These are phyloP conservation scores for Aurinia saxatilis DNA, from an alignment of 345 rosid species.

Conservation along the genomic window DNA sequence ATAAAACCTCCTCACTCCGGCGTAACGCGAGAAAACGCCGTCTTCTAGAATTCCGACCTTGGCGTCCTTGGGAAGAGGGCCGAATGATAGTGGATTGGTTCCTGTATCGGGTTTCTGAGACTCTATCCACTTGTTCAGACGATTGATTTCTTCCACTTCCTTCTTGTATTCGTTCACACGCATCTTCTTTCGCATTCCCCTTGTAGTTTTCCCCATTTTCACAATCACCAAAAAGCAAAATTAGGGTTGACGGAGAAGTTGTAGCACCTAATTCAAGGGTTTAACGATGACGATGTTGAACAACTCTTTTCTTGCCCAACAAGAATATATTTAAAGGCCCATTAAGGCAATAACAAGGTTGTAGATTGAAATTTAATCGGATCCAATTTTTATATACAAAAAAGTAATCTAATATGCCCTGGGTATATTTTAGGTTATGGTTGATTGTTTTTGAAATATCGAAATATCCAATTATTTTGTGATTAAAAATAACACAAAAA, in stretches of 20 bases:
- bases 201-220: constrained; percentile 40
- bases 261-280: constrained; percentile 4
- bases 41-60: constrained; percentile 55
- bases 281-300: constrained; percentile 4
- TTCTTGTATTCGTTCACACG: constrained; percentile 38
- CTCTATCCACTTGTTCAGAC: constrained; percentile 67
- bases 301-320: too few relatives aligned
- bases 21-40: constrained; percentile 49
- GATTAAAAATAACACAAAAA: too few relatives aligned
- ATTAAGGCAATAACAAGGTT: neutral
- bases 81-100: constrained; percentile 60
- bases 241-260: neutral
- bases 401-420: too few relatives aligned
- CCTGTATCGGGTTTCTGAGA: constrained; percentile 81
- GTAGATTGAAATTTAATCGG: too few relatives aligned
- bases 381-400: too few relatives aligned
- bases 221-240: neutral
- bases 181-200: constrained; percentile 30
- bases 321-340: too few relatives aligned
- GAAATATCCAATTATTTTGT: too few relatives aligned
- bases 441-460: too few relatives aligned
- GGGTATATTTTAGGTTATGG: too few relatives aligned
- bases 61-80: constrained; percentile 37
- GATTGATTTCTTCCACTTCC: constrained; percentile 50
- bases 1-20: constrained; percentile 49